Evolutionary conservation across 2,329 filamentous ascomycete species (phyloP).

Genomic region (Apiospora rasikravindrae): DNA sequence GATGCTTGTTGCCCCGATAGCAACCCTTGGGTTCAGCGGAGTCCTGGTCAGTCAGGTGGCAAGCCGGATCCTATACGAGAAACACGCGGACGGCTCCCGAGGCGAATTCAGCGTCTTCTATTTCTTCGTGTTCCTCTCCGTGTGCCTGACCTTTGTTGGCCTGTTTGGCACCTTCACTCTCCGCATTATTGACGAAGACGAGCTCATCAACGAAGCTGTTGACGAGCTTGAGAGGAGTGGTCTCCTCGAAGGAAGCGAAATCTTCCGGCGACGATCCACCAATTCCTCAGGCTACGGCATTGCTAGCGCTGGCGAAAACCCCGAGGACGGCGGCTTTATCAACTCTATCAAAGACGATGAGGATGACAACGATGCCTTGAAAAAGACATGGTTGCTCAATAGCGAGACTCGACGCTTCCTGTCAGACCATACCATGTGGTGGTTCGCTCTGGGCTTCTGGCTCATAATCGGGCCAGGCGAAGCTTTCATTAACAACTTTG

Average conservation of each 20-base stretch:
- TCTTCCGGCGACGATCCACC: constrained; percentile 65
- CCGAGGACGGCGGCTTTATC: constrained; percentile 49
- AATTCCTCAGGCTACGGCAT: constrained; percentile 67
- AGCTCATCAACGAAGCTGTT: constrained; percentile 87
- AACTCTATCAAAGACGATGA: constrained; percentile 45
- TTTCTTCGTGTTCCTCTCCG: constrained; percentile 85
- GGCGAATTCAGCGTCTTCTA: constrained; percentile 76
- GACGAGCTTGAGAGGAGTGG: constrained; percentile 92
- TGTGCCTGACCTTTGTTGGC: constrained; percentile 74
- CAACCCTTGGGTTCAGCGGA: constrained; percentile 88
- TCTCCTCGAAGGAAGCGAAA: constrained; percentile 74
- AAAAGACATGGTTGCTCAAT: constrained; percentile 89
- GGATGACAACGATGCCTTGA: constrained; percentile 54
- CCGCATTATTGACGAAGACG: constrained; percentile 80
- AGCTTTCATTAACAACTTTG: constrained; percentile 96
- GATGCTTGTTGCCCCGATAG: constrained; percentile 88
- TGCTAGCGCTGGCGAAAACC: constrained; percentile 48
- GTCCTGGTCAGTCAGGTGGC: constrained; percentile 96
- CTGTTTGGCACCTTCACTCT: constrained; percentile 76
- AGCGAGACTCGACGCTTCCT: constrained; percentile 88
- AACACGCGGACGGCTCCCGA: constrained; percentile 63
- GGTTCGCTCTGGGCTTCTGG: constrained; percentile 87
- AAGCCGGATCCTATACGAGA: constrained; percentile 77
- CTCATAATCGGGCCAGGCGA: constrained; percentile 95
- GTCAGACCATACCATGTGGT: constrained; percentile 93